Evolutionary conservation across 139 green algal species (phyloP).

Genomic region (Micractinium sp.): DNA sequence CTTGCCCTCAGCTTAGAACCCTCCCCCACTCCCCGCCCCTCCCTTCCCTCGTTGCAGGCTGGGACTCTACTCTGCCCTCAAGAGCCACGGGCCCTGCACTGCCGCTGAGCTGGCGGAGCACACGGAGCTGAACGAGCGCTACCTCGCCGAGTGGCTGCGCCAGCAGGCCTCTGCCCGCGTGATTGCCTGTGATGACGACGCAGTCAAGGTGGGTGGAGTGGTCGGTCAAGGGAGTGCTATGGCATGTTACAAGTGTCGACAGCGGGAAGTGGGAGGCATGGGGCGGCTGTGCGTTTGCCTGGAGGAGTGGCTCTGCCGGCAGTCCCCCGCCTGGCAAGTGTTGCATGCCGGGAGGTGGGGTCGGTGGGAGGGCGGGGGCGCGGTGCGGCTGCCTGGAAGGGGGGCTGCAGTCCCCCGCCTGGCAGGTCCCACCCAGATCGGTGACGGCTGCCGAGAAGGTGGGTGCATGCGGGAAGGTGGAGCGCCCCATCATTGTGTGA

Average conservation of each 20-base stretch:
- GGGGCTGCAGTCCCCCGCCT: too few species aligned
- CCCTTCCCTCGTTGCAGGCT: neutral
- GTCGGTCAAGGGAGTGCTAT: too few species aligned
- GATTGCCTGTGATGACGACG: slow-evolving; percentile 18
- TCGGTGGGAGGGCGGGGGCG: too few species aligned
- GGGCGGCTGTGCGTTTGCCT: neutral
- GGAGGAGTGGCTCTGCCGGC: too few species aligned
- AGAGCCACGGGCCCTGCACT: slow-evolving; percentile 23
- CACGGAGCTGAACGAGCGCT: neutral
- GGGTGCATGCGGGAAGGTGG: too few species aligned
- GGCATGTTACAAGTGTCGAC: too few species aligned
- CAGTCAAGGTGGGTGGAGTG: neutral
- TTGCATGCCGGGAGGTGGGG: too few species aligned
- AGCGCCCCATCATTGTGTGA: too few species aligned
- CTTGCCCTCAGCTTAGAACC: neutral
- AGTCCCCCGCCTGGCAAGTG: too few species aligned
- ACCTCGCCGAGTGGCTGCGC: slow-evolving; percentile 40
- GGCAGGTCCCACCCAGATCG: too few species aligned
- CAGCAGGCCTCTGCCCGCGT: slow-evolving; percentile 40
- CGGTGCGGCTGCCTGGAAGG: neutral
- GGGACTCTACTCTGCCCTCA: slow-evolving; percentile 36
- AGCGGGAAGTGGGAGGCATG: neutral
- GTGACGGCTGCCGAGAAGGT: too few species aligned
- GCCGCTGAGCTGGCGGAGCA: slow-evolving; percentile 15
- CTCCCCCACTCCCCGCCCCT: neutral